A percentile compares a stretch with the other conserved stretches of the same genome.
Conservation (phyloP, 768 basidiomycete genomes). For the Leucogyrophana mollusca region DNA sequence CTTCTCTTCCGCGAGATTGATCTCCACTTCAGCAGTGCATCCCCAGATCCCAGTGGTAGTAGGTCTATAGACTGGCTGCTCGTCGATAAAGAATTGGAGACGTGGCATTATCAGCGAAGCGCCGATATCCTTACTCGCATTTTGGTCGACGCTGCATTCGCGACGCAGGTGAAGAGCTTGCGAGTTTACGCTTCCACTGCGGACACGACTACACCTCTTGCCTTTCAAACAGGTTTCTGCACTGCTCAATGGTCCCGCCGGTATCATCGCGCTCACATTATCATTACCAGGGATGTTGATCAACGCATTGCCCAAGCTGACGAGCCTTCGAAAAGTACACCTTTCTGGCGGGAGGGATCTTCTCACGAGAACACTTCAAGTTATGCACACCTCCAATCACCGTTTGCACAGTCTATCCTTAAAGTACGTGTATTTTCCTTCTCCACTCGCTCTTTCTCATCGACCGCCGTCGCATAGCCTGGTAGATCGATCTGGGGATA, state of each 20-base stretch:
- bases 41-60: conserved; percentile 20
- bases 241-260: too few relatives aligned
- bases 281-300: conserved; percentile 61
- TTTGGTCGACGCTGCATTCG: conserved; percentile 59
- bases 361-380: conserved; percentile 49
- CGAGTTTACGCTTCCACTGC: conserved; percentile 54
- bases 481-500: conserved; percentile 42
- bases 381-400: conserved; percentile 50
- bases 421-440: conserved; percentile 37
- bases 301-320: conserved; percentile 64
- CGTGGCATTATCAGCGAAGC: conserved; percentile 58
- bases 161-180: conserved; percentile 54
- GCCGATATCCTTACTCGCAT: conserved; percentile 71
- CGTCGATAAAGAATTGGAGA: conserved; percentile 36
- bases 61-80: conserved; percentile 8
- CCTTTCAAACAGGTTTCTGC: conserved; percentile 61
- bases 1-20: conserved; percentile 64
- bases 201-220: conserved; percentile 48
- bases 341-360: conserved; percentile 57
- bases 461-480: conserved; percentile 13
- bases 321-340: conserved; percentile 58
- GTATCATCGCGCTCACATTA: neutral
- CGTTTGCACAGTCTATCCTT: conserved; percentile 58
- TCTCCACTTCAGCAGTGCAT: conserved; percentile 52
- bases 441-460: neutral